Percentiles rank a stretch among this genome's conserved stretches.
Evolutionary conservation across 2,329 filamentous ascomycete species (phyloP).

Genomic region (Aspergillus flavus): DNA sequence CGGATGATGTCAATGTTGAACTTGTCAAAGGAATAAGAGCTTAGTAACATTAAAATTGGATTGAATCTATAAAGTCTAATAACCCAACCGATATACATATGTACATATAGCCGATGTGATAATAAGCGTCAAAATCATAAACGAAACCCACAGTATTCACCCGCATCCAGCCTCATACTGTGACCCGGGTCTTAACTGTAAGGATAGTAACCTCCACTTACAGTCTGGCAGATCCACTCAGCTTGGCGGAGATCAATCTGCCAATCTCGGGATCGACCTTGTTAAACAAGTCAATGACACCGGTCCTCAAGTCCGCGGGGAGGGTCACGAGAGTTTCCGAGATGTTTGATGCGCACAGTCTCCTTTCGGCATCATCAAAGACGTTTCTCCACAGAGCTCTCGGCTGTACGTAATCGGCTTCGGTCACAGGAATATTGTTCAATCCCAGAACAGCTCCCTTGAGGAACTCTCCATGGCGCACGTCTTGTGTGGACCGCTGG

Average conservation of each 20-base stretch:
- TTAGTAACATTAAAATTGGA: not conserved
- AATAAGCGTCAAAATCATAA: not conserved
- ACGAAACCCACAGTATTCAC: not conserved
- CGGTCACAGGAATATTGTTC: conserved; percentile 28
- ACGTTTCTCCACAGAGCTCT: conserved; percentile 32
- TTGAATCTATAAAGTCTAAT: not conserved
- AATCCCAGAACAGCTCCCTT: conserved; percentile 24
- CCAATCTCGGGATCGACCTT: conserved; percentile 25
- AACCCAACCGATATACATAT: not conserved
- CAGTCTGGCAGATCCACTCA: conserved; percentile 11
- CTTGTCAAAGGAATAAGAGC: not conserved
- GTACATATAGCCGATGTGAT: not conserved
- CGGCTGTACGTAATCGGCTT: conserved; percentile 36
- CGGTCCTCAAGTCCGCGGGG: conserved; percentile 19
- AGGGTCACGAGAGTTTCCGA: conserved; percentile 27
- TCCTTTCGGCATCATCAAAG: conserved; percentile 28
- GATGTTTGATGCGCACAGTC: conserved; percentile 27
- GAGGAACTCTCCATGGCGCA: conserved; percentile 27
- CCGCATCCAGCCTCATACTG: not conserved
- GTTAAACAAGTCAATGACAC: conserved; percentile 24
- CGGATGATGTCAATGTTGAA: not conserved
- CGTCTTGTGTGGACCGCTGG: conserved; percentile 20
- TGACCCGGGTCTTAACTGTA: not conserved
- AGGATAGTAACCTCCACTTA: not conserved
- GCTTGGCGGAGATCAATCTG: conserved; percentile 18